phyloP scores from a whole-genome alignment of 257 asterid species.

The Solanum microdontum region DNA sequence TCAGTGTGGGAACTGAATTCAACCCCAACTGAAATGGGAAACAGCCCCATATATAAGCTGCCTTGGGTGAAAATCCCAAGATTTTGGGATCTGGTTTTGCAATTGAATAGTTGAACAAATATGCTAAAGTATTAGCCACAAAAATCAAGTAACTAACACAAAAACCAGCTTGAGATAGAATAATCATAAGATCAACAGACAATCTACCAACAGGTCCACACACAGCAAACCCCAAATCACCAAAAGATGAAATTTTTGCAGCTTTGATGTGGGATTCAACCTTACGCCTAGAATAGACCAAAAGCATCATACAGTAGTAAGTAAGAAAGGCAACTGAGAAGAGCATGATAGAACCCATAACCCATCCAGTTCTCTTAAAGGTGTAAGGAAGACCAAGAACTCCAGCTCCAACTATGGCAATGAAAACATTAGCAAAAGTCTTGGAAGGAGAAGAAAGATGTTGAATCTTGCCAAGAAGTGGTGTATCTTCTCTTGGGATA shows the following conservation, averaged over 20 bases:
- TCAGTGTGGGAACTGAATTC: conserved; percentile 61
- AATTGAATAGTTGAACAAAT: conserved; percentile 32
- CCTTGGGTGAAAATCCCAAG: conserved; percentile 45
- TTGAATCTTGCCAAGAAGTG: conserved; percentile 24
- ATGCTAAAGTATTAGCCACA: conserved; percentile 56
- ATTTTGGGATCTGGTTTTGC: conserved; percentile 18
- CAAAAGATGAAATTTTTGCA: conserved; percentile 51
- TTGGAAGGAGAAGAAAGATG: conserved; percentile 60
- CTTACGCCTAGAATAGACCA: conserved; percentile 41
- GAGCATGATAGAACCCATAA: conserved; percentile 39
- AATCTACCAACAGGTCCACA: conserved; percentile 61
- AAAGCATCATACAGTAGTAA: conserved; percentile 74
- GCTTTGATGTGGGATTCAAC: conserved; percentile 31
- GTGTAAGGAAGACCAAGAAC: conserved; percentile 89
- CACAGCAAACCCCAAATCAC: conserved; percentile 72
- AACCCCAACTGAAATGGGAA: conserved; percentile 79
- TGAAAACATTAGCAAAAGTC: conserved; percentile 76
- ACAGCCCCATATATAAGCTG: conserved; percentile 58
- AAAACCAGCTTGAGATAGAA: conserved; percentile 78
- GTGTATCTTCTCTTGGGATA: conserved; percentile 61
- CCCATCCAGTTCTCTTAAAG: conserved; percentile 88
- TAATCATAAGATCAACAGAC: conserved; percentile 68
- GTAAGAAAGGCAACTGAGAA: conserved; percentile 56
- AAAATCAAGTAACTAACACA: conserved; percentile 70
- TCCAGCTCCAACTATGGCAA: conserved; percentile 83